A percentile compares a stretch with the other conserved stretches of the same genome.
Evolutionary conservation across 805 yeast genomes (phyloP).

Genomic region (Barnettozyma wickerhamii): DNA sequence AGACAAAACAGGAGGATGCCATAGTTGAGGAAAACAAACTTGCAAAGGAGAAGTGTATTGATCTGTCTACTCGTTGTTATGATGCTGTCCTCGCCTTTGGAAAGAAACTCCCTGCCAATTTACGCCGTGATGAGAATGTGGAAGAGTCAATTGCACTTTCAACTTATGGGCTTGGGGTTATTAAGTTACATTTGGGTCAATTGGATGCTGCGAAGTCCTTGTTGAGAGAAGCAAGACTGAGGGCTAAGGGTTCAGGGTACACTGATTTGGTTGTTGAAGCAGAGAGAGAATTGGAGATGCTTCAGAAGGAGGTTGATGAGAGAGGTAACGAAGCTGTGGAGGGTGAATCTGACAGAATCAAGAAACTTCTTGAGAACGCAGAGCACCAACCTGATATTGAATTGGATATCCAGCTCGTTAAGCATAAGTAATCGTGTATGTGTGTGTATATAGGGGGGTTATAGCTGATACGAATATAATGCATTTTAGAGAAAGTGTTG

Average conservation of each 20-base stretch:
- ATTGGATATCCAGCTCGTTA: constrained; percentile 17
- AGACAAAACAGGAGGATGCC: constrained; percentile 23
- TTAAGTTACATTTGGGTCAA: constrained; percentile 56
- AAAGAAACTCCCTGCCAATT: constrained; percentile 33
- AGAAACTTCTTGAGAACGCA: constrained; percentile 9
- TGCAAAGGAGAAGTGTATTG: constrained; percentile 28
- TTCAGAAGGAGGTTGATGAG: constrained; percentile 29
- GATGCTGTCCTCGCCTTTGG: constrained; percentile 39
- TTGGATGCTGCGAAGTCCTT: constrained; percentile 54
- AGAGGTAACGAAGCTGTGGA: background rate
- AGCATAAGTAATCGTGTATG: constrained; percentile 3
- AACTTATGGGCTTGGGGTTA: constrained; percentile 81
- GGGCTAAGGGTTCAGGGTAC: constrained; percentile 66
- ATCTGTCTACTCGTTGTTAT: constrained; percentile 36
- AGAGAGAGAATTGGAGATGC: constrained; percentile 59
- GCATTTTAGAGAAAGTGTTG: background rate
- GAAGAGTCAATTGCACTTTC: constrained; percentile 74
- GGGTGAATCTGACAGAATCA: constrained; percentile 15
- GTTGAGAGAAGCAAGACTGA: constrained; percentile 62
- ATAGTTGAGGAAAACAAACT: constrained; percentile 17
- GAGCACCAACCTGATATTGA: constrained; percentile 16
- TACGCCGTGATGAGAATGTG: constrained; percentile 37
- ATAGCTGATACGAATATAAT: background rate
- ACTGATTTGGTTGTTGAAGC: constrained; percentile 58
- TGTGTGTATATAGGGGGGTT: background rate